Conservation (phyloP, 2,329 filamentous ascomycete genomes). For the Botrytis aclada region DNA sequence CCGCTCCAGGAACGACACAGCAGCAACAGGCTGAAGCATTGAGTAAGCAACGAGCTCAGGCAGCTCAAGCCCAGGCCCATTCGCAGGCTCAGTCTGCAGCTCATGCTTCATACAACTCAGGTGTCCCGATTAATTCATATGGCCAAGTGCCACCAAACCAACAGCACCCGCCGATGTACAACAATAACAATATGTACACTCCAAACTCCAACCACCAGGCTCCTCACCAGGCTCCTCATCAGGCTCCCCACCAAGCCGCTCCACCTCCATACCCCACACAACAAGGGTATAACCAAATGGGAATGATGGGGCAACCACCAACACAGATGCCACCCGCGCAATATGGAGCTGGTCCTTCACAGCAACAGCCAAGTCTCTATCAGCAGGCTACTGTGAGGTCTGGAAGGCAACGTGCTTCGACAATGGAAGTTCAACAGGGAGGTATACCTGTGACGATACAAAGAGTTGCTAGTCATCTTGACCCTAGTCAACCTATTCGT, state of each 20-base stretch:
- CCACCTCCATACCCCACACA: constrained; percentile 81
- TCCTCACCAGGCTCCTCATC: constrained; percentile 42
- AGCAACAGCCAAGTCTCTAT: constrained; percentile 64
- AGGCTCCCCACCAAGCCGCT: constrained; percentile 52
- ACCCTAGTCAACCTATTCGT: constrained; percentile 90
- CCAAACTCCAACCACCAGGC: constrained; percentile 51
- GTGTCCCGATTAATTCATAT: constrained; percentile 17
- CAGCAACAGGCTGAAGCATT: constrained; percentile 92
- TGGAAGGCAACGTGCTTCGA: constrained; percentile 84
- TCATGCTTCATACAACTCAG: constrained; percentile 44
- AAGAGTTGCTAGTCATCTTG: constrained; percentile 90
- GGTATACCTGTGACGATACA: constrained; percentile 92
- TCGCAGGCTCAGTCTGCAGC: constrained; percentile 58
- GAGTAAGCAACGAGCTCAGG: constrained; percentile 83
- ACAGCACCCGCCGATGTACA: constrained; percentile 69
- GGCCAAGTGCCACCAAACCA: constrained; percentile 57
- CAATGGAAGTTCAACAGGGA: constrained; percentile 91
- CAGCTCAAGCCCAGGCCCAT: constrained; percentile 53
- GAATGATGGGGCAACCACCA: constrained; percentile 60
- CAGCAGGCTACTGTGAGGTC: constrained; percentile 73
- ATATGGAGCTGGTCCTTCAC: constrained; percentile 51
- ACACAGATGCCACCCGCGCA: constrained; percentile 63
- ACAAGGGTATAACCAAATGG: constrained; percentile 69
- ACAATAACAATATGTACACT: constrained; percentile 74
- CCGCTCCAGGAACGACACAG: constrained; percentile 89